Evolutionary conservation across 2,329 filamentous ascomycete species (phyloP).

Genomic region (Curvularia eragrostidis): DNA sequence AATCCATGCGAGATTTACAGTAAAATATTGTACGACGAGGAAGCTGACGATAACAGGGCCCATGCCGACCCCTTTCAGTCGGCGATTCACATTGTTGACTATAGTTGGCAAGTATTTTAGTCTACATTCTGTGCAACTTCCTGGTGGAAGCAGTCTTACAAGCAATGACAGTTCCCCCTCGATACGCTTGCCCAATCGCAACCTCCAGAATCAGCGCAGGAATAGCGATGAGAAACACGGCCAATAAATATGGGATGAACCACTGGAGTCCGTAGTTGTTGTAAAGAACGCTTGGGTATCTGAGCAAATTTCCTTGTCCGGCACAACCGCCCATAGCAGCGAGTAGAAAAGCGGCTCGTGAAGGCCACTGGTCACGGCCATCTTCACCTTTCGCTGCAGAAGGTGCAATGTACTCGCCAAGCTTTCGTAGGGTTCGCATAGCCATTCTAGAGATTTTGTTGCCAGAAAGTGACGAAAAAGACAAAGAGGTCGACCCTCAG

Average conservation of each 20-base stretch:
- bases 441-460: conserved; percentile 13
- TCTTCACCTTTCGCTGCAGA: conserved; percentile 47
- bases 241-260: conserved; percentile 65
- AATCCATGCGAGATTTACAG: conserved; percentile 64
- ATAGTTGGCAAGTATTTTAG: not conserved
- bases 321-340: conserved; percentile 66
- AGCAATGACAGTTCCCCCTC: conserved; percentile 62
- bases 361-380: conserved; percentile 63
- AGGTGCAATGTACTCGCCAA: conserved; percentile 45
- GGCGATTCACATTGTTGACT: conserved; percentile 57
- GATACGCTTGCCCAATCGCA: conserved; percentile 60
- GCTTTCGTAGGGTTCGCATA: conserved; percentile 30
- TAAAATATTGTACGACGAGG: conserved; percentile 64
- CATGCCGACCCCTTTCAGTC: conserved; percentile 62
- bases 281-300: conserved; percentile 65
- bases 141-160: conserved; percentile 30
- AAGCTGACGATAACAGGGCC: conserved; percentile 59
- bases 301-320: conserved; percentile 64
- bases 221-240: conserved; percentile 63
- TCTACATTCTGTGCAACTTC: not conserved
- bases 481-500: conserved; percentile 5
- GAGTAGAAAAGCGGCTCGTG: conserved; percentile 62
- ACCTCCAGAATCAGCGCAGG: conserved; percentile 64
- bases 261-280: conserved; percentile 67
- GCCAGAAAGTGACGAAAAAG: not conserved